These are phyloP conservation scores for Blastobotrys muscicola DNA, from an alignment of 805 yeast genomes.

Conservation along the genomic window DNA sequence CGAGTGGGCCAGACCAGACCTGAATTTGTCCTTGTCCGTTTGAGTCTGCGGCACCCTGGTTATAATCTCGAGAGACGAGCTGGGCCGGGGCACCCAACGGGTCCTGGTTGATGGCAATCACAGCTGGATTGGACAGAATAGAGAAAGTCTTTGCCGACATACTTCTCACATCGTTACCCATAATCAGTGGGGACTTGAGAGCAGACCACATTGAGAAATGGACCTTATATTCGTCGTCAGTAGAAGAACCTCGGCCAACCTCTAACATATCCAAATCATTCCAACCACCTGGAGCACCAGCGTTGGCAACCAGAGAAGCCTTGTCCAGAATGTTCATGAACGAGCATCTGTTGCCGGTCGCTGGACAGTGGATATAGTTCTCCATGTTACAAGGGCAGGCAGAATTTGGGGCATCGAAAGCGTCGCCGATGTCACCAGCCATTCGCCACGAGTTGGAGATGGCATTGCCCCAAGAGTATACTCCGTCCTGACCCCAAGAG, in stretches of 20 bases:
- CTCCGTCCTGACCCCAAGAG: slow-evolving; percentile 23
- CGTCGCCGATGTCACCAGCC: slow-evolving; percentile 17
- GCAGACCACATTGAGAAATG: slow-evolving; percentile 25
- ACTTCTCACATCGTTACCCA: slow-evolving; percentile 21
- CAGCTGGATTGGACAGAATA: slow-evolving; percentile 11
- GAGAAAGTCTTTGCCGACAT: slow-evolving; percentile 17
- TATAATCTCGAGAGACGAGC: not conserved
- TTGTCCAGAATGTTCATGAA: slow-evolving; percentile 19
- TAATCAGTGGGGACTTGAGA: slow-evolving; percentile 21
- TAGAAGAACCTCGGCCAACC: slow-evolving; percentile 23
- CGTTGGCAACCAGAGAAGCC: slow-evolving; percentile 21
- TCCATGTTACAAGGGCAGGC: slow-evolving; percentile 22
- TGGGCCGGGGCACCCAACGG: slow-evolving; percentile 6
- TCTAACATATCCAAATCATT: slow-evolving; percentile 24
- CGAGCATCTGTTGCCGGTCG: slow-evolving; percentile 22
- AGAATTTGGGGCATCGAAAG: slow-evolving; percentile 7
- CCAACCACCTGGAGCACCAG: slow-evolving; percentile 20
- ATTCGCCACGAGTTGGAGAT: slow-evolving; percentile 23
- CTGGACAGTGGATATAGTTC: slow-evolving; percentile 23
- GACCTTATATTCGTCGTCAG: slow-evolving; percentile 20
- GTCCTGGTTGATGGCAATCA: slow-evolving; percentile 20
- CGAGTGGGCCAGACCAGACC: slow-evolving; percentile 4
- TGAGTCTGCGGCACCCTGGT: not conserved
- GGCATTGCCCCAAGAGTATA: slow-evolving; percentile 20
- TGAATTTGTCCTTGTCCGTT: not conserved